Evolutionary conservation across 306 rosid genomes (phyloP).

Genomic region (Trifolium repens): DNA sequence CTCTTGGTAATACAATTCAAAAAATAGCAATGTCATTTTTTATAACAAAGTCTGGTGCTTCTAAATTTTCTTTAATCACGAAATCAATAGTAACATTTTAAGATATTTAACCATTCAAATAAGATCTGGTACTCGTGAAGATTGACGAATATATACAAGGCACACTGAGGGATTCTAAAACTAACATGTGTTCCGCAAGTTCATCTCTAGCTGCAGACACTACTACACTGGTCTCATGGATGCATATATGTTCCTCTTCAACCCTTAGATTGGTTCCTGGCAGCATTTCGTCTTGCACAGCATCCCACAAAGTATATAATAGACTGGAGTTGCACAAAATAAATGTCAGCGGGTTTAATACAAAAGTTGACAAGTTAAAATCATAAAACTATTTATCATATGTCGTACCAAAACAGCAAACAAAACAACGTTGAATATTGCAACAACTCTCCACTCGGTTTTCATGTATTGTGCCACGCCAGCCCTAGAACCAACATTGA

Average conservation of each 20-base stretch:
- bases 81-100: conserved; percentile 33
- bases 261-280: conserved; percentile 58
- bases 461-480: conserved; percentile 99
- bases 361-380: background rate
- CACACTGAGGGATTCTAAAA: conserved; percentile 21
- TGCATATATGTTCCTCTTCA: conserved; percentile 37
- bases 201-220: conserved; percentile 10
- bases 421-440: conserved; percentile 72
- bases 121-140: conserved; percentile 7
- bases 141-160: conserved; percentile 31
- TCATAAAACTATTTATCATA: background rate
- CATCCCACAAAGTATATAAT: conserved; percentile 88
- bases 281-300: conserved; percentile 86
- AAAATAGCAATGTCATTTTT: no score
- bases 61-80: conserved; percentile 36
- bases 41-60: background rate
- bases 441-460: conserved; percentile 92
- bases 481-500: conserved; percentile 62
- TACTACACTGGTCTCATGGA: background rate
- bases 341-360: conserved; percentile 17
- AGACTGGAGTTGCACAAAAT: conserved; percentile 56
- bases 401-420: conserved; percentile 77
- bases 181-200: conserved; percentile 3
- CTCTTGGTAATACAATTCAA: no score
- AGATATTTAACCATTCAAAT: conserved; percentile 26